Conservation (phyloP, 2,329 filamentous ascomycete genomes). For the Trichoderma cornu-damae region DNA sequence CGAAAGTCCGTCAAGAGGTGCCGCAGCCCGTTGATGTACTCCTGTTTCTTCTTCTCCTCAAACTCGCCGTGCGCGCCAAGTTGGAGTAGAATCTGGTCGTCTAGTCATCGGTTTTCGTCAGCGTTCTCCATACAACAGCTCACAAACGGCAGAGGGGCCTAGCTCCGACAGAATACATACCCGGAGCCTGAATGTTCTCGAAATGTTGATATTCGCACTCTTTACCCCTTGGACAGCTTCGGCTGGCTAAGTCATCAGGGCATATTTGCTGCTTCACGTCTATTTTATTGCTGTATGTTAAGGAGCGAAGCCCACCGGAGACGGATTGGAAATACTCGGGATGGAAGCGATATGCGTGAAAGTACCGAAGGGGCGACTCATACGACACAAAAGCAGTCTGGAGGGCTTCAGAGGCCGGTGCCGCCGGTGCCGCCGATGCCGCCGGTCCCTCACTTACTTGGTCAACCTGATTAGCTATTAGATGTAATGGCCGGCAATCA, state of each 20-base stretch:
- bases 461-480: slow-evolving; percentile 25
- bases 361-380: slow-evolving; percentile 73
- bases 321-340: slow-evolving; percentile 66
- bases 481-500: slow-evolving; percentile 1
- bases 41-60: slow-evolving; percentile 53
- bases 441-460: slow-evolving; percentile 2
- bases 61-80: slow-evolving; percentile 63
- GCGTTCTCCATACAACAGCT: slow-evolving; percentile 37
- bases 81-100: slow-evolving; percentile 67
- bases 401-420: slow-evolving; percentile 5
- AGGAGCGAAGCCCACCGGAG: slow-evolving; percentile 72
- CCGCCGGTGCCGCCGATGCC: background rate
- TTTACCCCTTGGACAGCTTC: slow-evolving; percentile 63
- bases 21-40: slow-evolving; percentile 59
- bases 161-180: slow-evolving; percentile 30
- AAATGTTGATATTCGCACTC: slow-evolving; percentile 79
- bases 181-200: slow-evolving; percentile 35
- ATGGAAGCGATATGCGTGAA: slow-evolving; percentile 88
- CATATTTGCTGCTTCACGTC: slow-evolving; percentile 70
- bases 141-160: slow-evolving; percentile 14
- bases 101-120: slow-evolving; percentile 47
- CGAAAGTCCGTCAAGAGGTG: slow-evolving; percentile 57
- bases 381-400: slow-evolving; percentile 53
- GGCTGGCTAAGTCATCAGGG: slow-evolving; percentile 65
- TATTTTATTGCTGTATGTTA: slow-evolving; percentile 92